Evolutionary conservation across 306 rosid species (phyloP).

Genomic region (Delonix regia): DNA sequence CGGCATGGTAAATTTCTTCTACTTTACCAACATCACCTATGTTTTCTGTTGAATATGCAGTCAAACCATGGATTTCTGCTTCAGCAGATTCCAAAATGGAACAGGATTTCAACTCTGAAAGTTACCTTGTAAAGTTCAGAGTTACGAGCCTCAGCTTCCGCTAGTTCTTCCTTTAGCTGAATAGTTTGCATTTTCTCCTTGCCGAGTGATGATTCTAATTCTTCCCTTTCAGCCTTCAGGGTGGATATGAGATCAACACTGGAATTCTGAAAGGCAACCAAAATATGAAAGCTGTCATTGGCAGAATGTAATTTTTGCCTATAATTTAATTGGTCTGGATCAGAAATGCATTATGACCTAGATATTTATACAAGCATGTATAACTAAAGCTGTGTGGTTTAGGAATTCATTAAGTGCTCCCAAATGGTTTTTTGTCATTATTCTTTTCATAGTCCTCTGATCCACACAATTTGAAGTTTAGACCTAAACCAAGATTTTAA

Average conservation of each 20-base stretch:
- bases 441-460: conserved; percentile 9
- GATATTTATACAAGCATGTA: conserved; percentile 1
- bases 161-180: conserved; percentile 76
- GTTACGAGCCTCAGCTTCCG: conserved; percentile 68
- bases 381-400: neutral
- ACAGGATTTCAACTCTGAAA: neutral
- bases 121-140: conserved; percentile 83
- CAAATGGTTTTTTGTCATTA: conserved; percentile 2
- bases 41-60: conserved; percentile 6
- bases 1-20: conserved; percentile 12
- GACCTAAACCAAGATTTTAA: neutral
- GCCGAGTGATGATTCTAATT: conserved; percentile 67
- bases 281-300: conserved; percentile 16
- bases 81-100: conserved; percentile 8
- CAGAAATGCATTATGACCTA: conserved; percentile 2
- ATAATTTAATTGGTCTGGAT: conserved; percentile 23
- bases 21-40: neutral
- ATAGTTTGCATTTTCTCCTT: conserved; percentile 65
- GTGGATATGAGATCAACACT: conserved; percentile 56
- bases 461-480: neutral
- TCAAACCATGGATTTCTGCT: neutral
- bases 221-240: conserved; percentile 82
- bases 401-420: conserved; percentile 31
- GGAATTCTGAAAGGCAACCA: conserved; percentile 52
- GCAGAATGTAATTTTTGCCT: conserved; percentile 16